Percentiles rank a stretch among this genome's conserved stretches.
Evolutionary conservation across 257 asterid genomes (phyloP).

Genomic region (Solanum chmielewskii): DNA sequence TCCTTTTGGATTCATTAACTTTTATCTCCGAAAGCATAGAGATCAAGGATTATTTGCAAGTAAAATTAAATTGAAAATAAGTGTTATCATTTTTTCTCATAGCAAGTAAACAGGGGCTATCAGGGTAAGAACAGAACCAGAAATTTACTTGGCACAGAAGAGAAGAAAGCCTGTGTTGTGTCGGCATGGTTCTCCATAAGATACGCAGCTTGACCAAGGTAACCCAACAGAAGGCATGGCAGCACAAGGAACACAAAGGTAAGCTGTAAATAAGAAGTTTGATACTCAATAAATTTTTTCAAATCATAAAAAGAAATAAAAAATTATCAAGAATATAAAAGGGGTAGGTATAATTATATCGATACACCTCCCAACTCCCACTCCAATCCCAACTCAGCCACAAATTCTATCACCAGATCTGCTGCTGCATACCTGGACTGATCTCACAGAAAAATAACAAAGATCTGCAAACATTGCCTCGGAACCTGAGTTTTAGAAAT

Average conservation of each 20-base stretch:
- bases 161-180: slow-evolving; percentile 89
- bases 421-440: slow-evolving; percentile 66
- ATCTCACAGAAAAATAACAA: slow-evolving; percentile 86
- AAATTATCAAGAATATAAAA: neutral
- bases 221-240: slow-evolving; percentile 94
- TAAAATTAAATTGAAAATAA: neutral
- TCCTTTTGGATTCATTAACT: neutral
- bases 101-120: neutral
- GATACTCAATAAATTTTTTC: neutral
- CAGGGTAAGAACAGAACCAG: neutral
- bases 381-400: neutral
- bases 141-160: slow-evolving; percentile 82
- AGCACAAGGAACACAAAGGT: slow-evolving; percentile 71
- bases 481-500: slow-evolving; percentile 68
- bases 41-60: neutral
- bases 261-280: slow-evolving; percentile 55
- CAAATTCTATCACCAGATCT: neutral
- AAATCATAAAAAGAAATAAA: neutral
- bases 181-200: slow-evolving; percentile 91
- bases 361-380: neutral
- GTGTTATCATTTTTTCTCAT: neutral
- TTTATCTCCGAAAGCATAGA: neutral
- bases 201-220: slow-evolving; percentile 98
- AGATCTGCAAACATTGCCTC: slow-evolving; percentile 99
- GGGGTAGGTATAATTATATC: neutral